A percentile compares a stretch with the other conserved stretches of the same genome.
These are phyloP conservation scores for Leccinum subtestaceum DNA, from an alignment of 768 basidiomycete genomes.

Conservation along the genomic window DNA sequence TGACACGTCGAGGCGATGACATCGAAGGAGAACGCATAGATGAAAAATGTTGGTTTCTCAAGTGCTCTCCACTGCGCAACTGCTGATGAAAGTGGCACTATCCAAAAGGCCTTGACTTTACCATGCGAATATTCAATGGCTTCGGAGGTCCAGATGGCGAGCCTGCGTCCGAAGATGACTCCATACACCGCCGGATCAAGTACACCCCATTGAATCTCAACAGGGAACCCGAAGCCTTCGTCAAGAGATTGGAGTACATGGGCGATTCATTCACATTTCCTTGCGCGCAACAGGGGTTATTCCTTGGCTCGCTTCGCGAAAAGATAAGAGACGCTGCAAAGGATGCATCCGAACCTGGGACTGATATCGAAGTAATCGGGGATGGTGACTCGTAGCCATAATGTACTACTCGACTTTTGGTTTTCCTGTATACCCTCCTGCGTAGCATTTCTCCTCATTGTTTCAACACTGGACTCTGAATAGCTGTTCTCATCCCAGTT, in stretches of 20 bases:
- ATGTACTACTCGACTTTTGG: slow-evolving; percentile 1
- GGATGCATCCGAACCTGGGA: slow-evolving; percentile 22
- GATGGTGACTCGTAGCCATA: slow-evolving; percentile 10
- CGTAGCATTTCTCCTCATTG: slow-evolving; percentile 8
- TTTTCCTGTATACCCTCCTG: slow-evolving; percentile 16
- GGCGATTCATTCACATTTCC: slow-evolving; percentile 65
- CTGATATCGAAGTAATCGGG: slow-evolving; percentile 27
- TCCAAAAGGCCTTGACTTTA: slow-evolving; percentile 57
- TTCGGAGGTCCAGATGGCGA: slow-evolving; percentile 31
- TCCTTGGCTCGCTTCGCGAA: slow-evolving; percentile 60
- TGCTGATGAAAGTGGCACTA: slow-evolving; percentile 7
- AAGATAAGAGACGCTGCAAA: slow-evolving; percentile 40
- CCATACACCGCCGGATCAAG: slow-evolving; percentile 36
- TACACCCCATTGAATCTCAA: slow-evolving; percentile 67
- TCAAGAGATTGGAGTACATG: slow-evolving; percentile 61
- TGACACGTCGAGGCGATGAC: slow-evolving; percentile 29
- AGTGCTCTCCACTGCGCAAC: not conserved
- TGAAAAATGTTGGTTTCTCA: slow-evolving; percentile 31
- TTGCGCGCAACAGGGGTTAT: slow-evolving; percentile 61
- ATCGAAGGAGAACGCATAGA: slow-evolving; percentile 33
- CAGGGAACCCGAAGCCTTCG: slow-evolving; percentile 54
- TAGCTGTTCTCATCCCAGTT: slow-evolving; percentile 38
- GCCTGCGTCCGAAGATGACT: slow-evolving; percentile 33
- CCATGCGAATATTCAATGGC: slow-evolving; percentile 46
- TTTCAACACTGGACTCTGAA: not conserved